phyloP scores from a whole-genome alignment of 2,329 filamentous ascomycete species.

The Penicillium concentricum region DNA sequence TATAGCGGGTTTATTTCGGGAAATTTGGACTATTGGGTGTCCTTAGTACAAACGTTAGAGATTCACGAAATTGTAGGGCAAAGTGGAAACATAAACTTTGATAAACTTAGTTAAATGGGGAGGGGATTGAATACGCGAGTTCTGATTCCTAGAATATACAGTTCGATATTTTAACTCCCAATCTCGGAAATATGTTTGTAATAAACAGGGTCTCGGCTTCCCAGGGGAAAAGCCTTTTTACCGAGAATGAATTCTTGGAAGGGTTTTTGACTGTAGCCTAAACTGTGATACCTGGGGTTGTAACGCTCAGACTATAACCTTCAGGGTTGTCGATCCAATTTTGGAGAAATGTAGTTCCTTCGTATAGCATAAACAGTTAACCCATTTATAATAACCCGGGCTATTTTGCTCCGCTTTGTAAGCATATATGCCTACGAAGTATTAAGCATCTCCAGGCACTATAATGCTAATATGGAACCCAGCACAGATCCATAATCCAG shows the following conservation, averaged over 20 bases:
- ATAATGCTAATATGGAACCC: not conserved
- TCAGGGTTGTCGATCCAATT: not conserved
- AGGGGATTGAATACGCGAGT: not conserved
- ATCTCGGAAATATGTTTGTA: not conserved
- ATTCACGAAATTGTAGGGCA: too few species aligned
- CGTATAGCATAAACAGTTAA: not conserved
- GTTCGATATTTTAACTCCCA: not conserved
- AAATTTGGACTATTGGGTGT: not conserved
- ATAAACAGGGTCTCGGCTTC: not conserved
- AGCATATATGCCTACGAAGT: not conserved
- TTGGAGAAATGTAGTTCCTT: not conserved
- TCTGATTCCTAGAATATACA: not conserved
- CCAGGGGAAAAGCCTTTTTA: not conserved
- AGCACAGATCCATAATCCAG: not conserved
- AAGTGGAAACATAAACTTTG: not conserved
- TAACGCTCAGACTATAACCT: not conserved
- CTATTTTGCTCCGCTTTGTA: not conserved
- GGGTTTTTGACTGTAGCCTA: not conserved
- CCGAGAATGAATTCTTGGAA: not conserved
- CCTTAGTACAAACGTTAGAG: not conserved
- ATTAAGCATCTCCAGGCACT: not conserved
- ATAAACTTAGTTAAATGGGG: constrained; percentile 1
- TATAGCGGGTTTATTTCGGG: not conserved
- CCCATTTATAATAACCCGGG: not conserved
- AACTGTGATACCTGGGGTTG: not conserved